Conservation (phyloP, 306 rosid genomes). For the Sesbania bispinosa region DNA sequence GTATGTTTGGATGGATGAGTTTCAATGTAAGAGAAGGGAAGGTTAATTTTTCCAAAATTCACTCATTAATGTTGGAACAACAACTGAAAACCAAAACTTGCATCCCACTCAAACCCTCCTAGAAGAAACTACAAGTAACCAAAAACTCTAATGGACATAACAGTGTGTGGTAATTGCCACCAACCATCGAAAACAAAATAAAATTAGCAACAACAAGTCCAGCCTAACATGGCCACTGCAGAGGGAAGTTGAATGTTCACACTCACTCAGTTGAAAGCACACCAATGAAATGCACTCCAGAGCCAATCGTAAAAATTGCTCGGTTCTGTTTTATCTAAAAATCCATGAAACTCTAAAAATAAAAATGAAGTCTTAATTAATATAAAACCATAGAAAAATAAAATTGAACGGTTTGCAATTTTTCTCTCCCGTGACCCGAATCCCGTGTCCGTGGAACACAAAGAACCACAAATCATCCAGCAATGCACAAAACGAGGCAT, state of each 20-base stretch:
- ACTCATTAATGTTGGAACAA: not conserved
- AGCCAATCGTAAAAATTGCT: not conserved
- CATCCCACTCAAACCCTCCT: not conserved
- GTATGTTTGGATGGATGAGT: not conserved
- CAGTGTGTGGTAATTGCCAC: not conserved
- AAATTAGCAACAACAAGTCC: not conserved
- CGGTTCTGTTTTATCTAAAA: not conserved
- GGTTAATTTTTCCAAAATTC: not conserved
- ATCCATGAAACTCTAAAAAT: not conserved
- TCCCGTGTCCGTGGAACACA: not conserved
- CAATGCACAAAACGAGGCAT: not conserved
- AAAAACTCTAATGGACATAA: not conserved
- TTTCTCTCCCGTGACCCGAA: not conserved
- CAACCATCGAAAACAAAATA: not conserved
- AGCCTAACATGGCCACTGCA: not conserved
- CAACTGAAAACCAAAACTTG: not conserved
- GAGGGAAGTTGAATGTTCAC: not conserved
- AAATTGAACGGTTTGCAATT: not conserved
- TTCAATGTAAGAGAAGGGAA: not conserved
- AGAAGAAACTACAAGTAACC: not conserved
- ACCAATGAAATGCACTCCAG: not conserved
- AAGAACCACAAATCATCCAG: not conserved
- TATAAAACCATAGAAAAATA: not conserved
- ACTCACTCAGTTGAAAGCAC: slow-evolving; percentile 19
- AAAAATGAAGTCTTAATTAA: not conserved